Evolutionary conservation across 371 early-diverging fungal genomes (phyloP), one percentile per base, ranked within the genome.

Genomic region (Zopfochytrium polystomum): DNA sequence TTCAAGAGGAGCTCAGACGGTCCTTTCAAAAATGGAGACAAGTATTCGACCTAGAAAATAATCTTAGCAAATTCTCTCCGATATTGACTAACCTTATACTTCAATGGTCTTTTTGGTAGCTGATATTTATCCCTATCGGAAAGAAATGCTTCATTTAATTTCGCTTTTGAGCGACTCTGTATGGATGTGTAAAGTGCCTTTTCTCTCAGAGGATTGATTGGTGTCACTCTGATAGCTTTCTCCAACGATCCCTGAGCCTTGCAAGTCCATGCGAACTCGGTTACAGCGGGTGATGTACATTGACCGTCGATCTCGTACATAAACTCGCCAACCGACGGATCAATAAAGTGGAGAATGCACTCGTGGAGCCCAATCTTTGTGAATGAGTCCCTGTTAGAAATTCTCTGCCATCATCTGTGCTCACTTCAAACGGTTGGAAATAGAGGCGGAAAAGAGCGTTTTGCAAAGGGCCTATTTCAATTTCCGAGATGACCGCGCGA

Each of bases 291-390:
- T 5, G 51, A 22, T 30, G 58, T 62, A 0, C 67, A 66, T 2
- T 55, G 38, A 0, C 80, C 80, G 18, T 70, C 68, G 22, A 80
- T 63, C 42, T 71, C 65, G 63, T 80, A 76, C 27, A 67, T 38
- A 53, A 80, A 80, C 53, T 80, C 80, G 3, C 80, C 80, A 1
- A 76, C 73, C 5, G 50, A 23, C 7, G 63, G 62, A 54, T 75
- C 72, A 18, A 71, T n/a, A 27, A 80, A 75, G 48, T 76, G 71
- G 43, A 80, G 52, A 2, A 53, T 65, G 57, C 78, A 75, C 44
- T 63, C 61, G 53, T 77, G 75, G 15, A 49, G n/a, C 3, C 70
- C 75, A 18, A 68, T 46, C 68, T 64, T 6, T 5, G 25, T 45
- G 34, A 31, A 7, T 22, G 30, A 42, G n/a, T 23, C 11, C 0